Base-by-base conservation (phyloP, 2,329 filamentous ascomycete species). In the Venturia pyrina region DNA sequence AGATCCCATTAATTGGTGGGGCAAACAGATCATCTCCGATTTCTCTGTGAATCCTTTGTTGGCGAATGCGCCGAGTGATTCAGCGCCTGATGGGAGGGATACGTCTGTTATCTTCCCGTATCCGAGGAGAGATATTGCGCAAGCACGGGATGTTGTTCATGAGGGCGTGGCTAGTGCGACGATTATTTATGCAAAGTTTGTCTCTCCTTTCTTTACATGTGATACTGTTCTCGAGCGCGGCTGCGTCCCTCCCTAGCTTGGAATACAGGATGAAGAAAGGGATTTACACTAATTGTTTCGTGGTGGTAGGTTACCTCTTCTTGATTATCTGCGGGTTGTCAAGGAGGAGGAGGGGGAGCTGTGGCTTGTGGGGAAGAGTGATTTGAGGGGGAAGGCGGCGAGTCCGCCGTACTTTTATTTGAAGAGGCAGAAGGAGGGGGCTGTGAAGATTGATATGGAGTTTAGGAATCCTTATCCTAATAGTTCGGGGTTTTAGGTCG, bases 391-490 rank as follows among this genome's bases (percentile, higher is more conserved):
- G 3, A 56, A 53, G 24, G 46, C 32, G 63, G 63, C 48, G 8
- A 34, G 10, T 21, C 63, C 63, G 8, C n/a, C 63, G 63, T 65
- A 65, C 21, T 65, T 65, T 48, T 65, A 59, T 37, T 41, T 65
- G 24, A 59, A 40, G 63, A 63, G 61, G 19, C 21, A 24, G 8
- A 44, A 37, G 24, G 63, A 56, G 21, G 63, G 50, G 50, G 40
- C 1, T 34, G 44, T 44, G 32, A 65, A 48, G 61, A 24, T 65
- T 41, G 50, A 65, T 28, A 44, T 65, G 37, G 50, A 40, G 44
- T 53, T 34, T 48, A 65, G 37, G 46, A 65, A 65, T 59, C 63
- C 63, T n/a, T 65, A 63, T 63, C 61, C 61, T 28, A 63, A 63
- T 63, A 63, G 32, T 15, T 46, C 61, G 37, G 61, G 61, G 28